Conservation (phyloP, 176 grass and related monocot genomes). For the Carex littledalei region DNA sequence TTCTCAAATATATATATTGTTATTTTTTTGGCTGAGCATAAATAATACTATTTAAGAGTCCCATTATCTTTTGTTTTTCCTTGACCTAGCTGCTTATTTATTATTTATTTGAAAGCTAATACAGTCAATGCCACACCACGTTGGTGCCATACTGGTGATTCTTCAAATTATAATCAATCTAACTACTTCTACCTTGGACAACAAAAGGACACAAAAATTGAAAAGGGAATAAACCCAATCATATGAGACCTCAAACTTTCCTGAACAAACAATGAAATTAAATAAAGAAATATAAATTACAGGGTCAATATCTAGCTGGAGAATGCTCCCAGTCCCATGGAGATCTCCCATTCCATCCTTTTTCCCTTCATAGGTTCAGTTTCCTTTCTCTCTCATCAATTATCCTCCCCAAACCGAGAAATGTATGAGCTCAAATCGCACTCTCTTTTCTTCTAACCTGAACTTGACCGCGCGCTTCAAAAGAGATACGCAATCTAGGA, state of each 20-base stretch:
- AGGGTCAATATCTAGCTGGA: slow-evolving; percentile 21
- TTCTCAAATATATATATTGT: too few species aligned
- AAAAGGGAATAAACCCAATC: not conserved
- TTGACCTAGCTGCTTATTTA: not conserved
- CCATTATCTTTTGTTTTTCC: not conserved
- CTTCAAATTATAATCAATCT: not conserved
- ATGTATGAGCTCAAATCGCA: not conserved
- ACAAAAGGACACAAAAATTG: not conserved
- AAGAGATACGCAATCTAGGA: not conserved
- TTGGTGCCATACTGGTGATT: not conserved
- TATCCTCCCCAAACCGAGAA: not conserved
- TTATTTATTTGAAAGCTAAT: not conserved
- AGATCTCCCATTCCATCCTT: slow-evolving; percentile 31
- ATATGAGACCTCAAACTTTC: not conserved
- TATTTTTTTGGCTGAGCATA: not conserved
- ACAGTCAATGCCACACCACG: not conserved
- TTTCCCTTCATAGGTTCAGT: slow-evolving; percentile 25
- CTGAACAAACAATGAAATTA: slow-evolving; percentile 1
- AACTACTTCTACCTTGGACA: not conserved
- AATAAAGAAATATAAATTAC: slow-evolving; percentile 1
- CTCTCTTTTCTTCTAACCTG: not conserved
- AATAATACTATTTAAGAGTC: not conserved
- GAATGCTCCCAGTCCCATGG: slow-evolving; percentile 7
- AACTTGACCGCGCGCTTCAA: not conserved
- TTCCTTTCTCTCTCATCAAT: slow-evolving; percentile 19